A percentile compares a stretch with the other conserved stretches of the same genome.
phyloP scores from a whole-genome alignment of 2,329 filamentous ascomycete species.

The Pseudofabraea citricarpa region DNA sequence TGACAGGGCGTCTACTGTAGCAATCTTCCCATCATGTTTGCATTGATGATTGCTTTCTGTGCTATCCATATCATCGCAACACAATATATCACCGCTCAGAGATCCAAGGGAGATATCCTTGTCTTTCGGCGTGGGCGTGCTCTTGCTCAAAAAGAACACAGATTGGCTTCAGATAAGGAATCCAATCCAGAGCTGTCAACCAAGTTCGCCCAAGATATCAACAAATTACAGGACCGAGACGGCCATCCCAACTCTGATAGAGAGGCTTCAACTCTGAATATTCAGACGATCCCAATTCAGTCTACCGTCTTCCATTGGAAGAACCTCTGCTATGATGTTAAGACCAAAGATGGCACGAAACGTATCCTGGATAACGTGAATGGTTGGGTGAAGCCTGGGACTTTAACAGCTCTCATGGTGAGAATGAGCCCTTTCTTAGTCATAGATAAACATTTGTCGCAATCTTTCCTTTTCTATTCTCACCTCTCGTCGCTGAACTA shows the following conservation, averaged over 20 bases:
- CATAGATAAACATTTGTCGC: not conserved
- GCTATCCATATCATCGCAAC: conserved; percentile 48
- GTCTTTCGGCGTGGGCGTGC: conserved; percentile 62
- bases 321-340: conserved; percentile 65
- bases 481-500: not conserved
- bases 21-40: conserved; percentile 26
- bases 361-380: conserved; percentile 63
- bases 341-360: conserved; percentile 18
- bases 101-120: conserved; percentile 70
- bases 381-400: conserved; percentile 70
- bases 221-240: not conserved
- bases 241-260: not conserved
- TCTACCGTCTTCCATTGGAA: conserved; percentile 10
- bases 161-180: not conserved
- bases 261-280: conserved; percentile 51
- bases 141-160: conserved; percentile 19
- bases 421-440: not conserved
- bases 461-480: not conserved
- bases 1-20: conserved; percentile 54
- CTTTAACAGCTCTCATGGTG: conserved; percentile 58
- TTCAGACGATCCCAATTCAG: conserved; percentile 44
- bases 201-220: conserved; percentile 1
- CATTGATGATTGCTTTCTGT: not conserved
- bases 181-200: not conserved
- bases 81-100: conserved; percentile 56